These are phyloP conservation scores for Annulohypoxylon moriforme DNA, from an alignment of 495 filamentous ascomycete genomes.

Conservation along the genomic window DNA sequence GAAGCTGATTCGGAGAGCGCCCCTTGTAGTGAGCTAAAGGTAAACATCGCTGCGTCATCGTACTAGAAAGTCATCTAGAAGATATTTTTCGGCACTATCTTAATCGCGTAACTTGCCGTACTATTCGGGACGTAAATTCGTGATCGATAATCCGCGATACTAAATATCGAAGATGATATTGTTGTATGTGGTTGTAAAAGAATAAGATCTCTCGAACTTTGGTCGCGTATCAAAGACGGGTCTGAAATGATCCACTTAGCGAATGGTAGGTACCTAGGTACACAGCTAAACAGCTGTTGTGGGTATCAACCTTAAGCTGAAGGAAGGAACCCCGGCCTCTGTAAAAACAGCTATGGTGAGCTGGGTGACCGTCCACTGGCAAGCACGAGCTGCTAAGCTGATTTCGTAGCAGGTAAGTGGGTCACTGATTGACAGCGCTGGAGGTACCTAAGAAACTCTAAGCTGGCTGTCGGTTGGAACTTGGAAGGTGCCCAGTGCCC, in stretches of 20 bases:
- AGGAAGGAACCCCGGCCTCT: background rate
- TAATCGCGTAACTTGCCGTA: background rate
- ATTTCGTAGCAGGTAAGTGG: background rate
- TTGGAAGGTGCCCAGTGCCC: background rate
- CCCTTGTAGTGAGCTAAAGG: constrained; percentile 90
- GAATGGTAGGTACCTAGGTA: constrained; percentile 4
- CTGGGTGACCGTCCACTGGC: no score
- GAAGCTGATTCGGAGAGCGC: constrained; percentile 87
- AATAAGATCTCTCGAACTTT: constrained; percentile 4
- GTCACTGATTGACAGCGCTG: background rate
- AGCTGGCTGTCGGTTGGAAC: background rate
- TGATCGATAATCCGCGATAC: background rate
- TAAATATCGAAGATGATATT: background rate
- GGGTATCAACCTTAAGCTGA: background rate
- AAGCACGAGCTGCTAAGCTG: background rate
- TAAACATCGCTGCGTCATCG: constrained; percentile 78
- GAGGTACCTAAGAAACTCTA: no score
- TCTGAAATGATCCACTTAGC: background rate
- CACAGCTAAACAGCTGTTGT: background rate
- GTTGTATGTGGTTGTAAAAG: constrained; percentile 13
- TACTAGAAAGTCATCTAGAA: constrained; percentile 5
- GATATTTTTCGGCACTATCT: constrained; percentile 2
- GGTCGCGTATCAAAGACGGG: constrained; percentile 14
- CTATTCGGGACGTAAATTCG: background rate
- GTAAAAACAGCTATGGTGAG: no score